These are phyloP conservation scores for Pelargonium fulgidum DNA, from an alignment of 441 rosid species.

Conservation along the genomic window DNA sequence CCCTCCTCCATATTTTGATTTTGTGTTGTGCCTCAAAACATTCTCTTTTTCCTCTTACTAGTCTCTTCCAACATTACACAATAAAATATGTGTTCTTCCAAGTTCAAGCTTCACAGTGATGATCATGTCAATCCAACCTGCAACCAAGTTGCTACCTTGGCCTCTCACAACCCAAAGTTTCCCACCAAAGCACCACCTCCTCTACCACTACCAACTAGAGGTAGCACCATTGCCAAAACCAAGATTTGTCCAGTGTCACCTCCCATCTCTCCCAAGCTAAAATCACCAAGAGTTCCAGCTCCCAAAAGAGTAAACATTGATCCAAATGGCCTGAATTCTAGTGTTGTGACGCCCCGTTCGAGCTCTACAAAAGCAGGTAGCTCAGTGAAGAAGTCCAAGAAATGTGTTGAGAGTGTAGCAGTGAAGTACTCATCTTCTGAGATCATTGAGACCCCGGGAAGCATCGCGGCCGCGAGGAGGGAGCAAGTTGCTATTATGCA, in stretches of 20 bases:
- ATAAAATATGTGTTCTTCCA: constrained; percentile 40
- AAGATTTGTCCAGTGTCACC: constrained; percentile 34
- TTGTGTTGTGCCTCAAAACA: neutral
- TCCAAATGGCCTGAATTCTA: constrained; percentile 21
- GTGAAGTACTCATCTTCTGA: constrained; percentile 45
- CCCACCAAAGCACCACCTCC: constrained; percentile 19
- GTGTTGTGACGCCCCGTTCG: constrained; percentile 13
- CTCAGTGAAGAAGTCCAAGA: constrained; percentile 23
- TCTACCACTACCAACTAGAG: constrained; percentile 15
- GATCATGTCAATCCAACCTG: constrained; percentile 35
- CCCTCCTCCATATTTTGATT: constrained; percentile 1
- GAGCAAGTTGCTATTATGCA: constrained; percentile 72
- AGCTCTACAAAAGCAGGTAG: neutral
- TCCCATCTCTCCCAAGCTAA: constrained; percentile 47
- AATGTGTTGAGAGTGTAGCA: constrained; percentile 2
- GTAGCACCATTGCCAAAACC: constrained; percentile 16
- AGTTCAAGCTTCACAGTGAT: constrained; percentile 27
- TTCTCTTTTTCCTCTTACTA: constrained; percentile 19
- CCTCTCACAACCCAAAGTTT: constrained; percentile 25
- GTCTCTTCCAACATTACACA: constrained; percentile 8
- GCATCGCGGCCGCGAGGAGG: constrained; percentile 74
- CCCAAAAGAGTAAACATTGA: constrained; percentile 18
- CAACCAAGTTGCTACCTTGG: constrained; percentile 43
- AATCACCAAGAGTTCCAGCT: constrained; percentile 29
- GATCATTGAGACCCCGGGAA: constrained; percentile 64